Evolutionary conservation across 495 filamentous ascomycete species (phyloP).

Genomic region (Neurospora sublineolata): DNA sequence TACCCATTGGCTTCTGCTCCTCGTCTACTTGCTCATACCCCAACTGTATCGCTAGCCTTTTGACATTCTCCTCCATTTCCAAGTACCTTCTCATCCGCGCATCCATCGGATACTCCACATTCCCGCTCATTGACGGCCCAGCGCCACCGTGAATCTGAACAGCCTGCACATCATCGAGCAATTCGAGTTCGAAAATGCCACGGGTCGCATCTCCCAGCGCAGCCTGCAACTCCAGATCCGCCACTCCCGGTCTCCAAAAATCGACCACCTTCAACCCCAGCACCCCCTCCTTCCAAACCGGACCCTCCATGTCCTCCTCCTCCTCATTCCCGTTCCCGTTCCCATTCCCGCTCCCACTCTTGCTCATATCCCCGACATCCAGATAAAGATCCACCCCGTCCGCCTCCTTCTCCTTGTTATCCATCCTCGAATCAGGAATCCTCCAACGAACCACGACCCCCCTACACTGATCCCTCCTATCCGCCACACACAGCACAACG

Average conservation of each 20-base stretch:
- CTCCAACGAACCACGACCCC: background rate
- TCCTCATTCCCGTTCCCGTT: background rate
- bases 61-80: background rate
- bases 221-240: background rate
- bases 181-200: background rate
- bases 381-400: background rate
- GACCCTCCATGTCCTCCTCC: background rate
- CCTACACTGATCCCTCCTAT: background rate
- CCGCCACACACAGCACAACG: background rate
- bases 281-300: background rate
- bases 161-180: background rate
- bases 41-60: background rate
- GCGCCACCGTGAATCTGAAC: background rate
- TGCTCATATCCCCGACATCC: background rate
- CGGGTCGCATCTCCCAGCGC: background rate
- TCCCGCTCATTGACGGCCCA: background rate
- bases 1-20: background rate
- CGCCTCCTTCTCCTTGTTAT: background rate
- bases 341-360: background rate
- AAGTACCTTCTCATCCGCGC: background rate
- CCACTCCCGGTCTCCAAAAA: background rate
- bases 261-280: background rate
- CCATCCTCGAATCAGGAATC: background rate
- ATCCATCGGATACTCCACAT: background rate
- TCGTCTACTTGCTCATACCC: background rate